Evolutionary conservation across 257 asterid genomes (phyloP).

Genomic region (Jacaranda mimosifolia): DNA sequence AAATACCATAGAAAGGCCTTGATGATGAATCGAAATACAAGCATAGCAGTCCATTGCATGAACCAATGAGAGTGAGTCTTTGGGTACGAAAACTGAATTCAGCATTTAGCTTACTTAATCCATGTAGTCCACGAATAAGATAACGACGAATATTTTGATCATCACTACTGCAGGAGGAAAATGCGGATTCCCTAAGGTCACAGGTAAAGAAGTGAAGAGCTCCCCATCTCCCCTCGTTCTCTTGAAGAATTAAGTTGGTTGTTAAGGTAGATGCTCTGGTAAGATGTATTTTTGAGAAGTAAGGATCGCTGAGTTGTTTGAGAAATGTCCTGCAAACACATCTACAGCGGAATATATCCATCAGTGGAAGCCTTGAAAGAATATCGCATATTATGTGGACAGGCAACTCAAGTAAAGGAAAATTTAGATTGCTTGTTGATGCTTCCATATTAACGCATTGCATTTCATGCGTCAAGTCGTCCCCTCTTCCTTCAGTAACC

Average conservation of each 20-base stretch:
- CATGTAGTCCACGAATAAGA: conserved; percentile 20
- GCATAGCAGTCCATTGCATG: conserved; percentile 65
- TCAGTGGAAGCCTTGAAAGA: conserved; percentile 60
- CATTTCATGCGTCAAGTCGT: background rate
- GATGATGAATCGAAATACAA: conserved; percentile 34
- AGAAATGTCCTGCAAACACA: conserved; percentile 49
- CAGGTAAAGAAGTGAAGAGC: conserved; percentile 46
- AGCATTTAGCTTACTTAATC: conserved; percentile 33
- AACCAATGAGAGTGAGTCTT: conserved; percentile 48
- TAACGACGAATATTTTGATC: conserved; percentile 26
- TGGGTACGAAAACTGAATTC: conserved; percentile 42
- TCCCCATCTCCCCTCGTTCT: conserved; percentile 26
- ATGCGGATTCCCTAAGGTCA: conserved; percentile 45
- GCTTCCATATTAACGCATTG: conserved; percentile 14
- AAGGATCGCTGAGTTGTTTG: conserved; percentile 56
- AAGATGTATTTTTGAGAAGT: conserved; percentile 55
- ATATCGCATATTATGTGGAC: conserved; percentile 49
- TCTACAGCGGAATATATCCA: conserved; percentile 47
- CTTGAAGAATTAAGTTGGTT: conserved; percentile 47
- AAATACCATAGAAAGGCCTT: conserved; percentile 47
- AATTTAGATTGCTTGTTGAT: background rate
- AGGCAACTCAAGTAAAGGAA: conserved; percentile 60
- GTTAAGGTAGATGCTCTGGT: conserved; percentile 44
- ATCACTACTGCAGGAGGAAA: conserved; percentile 47
- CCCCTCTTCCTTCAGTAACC: conserved; percentile 20